Evolutionary conservation across 164 flowering plant species (phyloP).

Genomic region (Pachysandra terminalis): DNA sequence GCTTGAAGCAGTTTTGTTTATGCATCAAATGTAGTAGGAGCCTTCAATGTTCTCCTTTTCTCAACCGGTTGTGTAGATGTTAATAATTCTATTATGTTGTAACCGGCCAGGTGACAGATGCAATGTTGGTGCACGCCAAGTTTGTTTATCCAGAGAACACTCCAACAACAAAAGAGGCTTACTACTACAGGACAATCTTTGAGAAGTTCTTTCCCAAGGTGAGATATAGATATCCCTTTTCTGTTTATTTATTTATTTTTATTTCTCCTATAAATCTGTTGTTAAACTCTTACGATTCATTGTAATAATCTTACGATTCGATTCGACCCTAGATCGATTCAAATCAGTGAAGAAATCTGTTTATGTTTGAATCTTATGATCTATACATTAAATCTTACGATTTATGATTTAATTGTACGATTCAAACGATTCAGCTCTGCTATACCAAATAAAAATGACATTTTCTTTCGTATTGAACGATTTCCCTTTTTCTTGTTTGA

Average conservation of each 20-base stretch:
- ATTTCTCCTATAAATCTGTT: too few relatives aligned
- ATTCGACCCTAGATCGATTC: too few relatives aligned
- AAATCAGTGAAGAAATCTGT: too few relatives aligned
- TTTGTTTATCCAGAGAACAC: constrained; percentile 93
- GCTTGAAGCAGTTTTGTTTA: neutral
- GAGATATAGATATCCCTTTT: neutral
- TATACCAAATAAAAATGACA: too few relatives aligned
- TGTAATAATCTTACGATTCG: too few relatives aligned
- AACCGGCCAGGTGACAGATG: constrained; percentile 70
- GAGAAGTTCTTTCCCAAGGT: constrained; percentile 98
- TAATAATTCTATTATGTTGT: constrained; percentile 2
- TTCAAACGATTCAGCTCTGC: too few relatives aligned
- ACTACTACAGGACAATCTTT: constrained; percentile 82
- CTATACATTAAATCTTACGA: too few relatives aligned
- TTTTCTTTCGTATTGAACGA: too few relatives aligned
- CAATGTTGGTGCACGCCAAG: constrained; percentile 76
- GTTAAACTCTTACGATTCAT: too few relatives aligned
- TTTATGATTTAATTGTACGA: too few relatives aligned
- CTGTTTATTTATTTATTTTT: neutral
- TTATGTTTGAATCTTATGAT: too few relatives aligned
- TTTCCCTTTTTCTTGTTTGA: too few relatives aligned
- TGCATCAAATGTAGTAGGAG: neutral
- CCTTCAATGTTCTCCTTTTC: neutral
- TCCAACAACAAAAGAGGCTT: constrained; percentile 94
- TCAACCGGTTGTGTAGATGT: constrained; percentile 1